phyloP scores from a whole-genome alignment of 306 rosid genomes.

The Trifolium subterraneum region DNA sequence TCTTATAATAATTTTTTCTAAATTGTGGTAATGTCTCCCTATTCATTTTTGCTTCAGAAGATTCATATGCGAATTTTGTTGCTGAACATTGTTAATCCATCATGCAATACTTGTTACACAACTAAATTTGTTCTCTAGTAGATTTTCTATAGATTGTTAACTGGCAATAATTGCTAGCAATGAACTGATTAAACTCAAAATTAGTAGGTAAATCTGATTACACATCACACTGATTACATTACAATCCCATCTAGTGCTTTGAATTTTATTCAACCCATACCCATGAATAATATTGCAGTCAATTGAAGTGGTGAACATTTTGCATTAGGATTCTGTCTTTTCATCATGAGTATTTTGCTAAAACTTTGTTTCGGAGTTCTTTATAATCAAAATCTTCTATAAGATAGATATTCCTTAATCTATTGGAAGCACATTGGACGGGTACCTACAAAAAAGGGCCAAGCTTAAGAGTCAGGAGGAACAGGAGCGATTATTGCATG shows the following conservation, averaged over 20 bases:
- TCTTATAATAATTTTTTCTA: conserved; percentile 15
- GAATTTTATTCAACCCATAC: not conserved
- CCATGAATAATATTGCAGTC: conserved; percentile 25
- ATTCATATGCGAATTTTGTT: conserved; percentile 21
- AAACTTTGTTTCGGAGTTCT: conserved; percentile 24
- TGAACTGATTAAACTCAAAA: not conserved
- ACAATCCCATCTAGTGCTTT: conserved; percentile 20
- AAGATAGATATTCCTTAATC: conserved; percentile 59
- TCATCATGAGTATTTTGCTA: conserved; percentile 12
- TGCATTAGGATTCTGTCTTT: conserved; percentile 10
- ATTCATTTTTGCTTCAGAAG: conserved; percentile 25
- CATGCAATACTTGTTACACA: not conserved
- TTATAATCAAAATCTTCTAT: conserved; percentile 17
- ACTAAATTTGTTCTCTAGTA: conserved; percentile 1
- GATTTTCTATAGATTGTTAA: not conserved
- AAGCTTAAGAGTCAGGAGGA: conserved; percentile 72
- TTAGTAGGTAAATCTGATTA: not conserved
- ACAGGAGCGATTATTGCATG: conserved; percentile 65
- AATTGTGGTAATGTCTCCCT: conserved; percentile 9
- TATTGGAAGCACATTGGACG: conserved; percentile 60
- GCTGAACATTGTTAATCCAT: conserved; percentile 28
- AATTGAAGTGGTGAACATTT: conserved; percentile 10
- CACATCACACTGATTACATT: not conserved
- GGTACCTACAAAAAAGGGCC: conserved; percentile 69
- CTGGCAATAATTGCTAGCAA: not conserved